phyloP scores from a whole-genome alignment of 352 stramenopile genomes.

The Poterioochromonas sp. region DNA sequence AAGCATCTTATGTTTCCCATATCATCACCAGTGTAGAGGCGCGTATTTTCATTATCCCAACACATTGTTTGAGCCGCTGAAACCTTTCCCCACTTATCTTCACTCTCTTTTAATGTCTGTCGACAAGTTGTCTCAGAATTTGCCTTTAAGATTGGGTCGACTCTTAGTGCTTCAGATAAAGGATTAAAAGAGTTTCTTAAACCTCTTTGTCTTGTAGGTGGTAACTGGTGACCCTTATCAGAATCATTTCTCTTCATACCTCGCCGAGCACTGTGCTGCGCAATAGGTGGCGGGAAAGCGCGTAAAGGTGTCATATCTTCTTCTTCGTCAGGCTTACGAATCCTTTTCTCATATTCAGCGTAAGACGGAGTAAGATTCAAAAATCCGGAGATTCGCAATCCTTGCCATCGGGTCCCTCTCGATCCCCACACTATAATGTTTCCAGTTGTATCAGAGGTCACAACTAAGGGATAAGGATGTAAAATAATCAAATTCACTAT shows the following conservation, averaged over 20 bases:
- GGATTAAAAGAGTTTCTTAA: background rate
- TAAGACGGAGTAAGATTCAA: background rate
- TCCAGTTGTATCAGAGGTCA: conserved; percentile 1
- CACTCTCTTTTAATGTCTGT: background rate
- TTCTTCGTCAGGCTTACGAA: too few species aligned
- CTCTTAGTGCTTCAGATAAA: background rate
- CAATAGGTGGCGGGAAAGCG: too few species aligned
- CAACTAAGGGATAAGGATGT: background rate
- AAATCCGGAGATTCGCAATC: background rate
- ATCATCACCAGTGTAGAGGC: conserved; percentile 23
- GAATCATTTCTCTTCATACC: too few species aligned
- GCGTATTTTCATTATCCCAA: background rate
- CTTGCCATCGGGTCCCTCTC: background rate
- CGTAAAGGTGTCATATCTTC: too few species aligned
- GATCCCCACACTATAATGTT: conserved; percentile 11
- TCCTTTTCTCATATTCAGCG: conserved; percentile 9
- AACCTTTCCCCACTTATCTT: conserved; percentile 10
- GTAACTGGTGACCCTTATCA: background rate
- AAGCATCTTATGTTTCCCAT: background rate
- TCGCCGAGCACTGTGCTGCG: too few species aligned
- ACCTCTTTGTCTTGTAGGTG: background rate
- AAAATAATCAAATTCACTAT: background rate
- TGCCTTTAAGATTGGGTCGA: background rate
- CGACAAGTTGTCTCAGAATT: too few species aligned
- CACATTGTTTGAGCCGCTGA: background rate